Evolutionary conservation across 139 green algal species (phyloP), one percentile per base, ranked within the genome.

Genomic region (Gonium pectorale): DNA sequence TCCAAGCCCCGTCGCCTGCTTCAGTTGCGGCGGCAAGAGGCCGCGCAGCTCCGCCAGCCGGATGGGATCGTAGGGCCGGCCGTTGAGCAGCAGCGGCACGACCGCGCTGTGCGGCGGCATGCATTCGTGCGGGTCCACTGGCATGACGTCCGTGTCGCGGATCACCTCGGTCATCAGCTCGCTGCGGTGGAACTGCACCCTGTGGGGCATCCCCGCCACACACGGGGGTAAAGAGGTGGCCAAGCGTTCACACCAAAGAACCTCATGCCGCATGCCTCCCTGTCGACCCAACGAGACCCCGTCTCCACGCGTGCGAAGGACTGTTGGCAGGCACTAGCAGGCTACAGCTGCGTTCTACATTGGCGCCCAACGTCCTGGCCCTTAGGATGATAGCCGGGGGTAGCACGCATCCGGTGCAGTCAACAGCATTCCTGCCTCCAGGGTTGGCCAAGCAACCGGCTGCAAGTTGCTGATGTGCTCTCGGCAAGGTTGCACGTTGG

Each of bases 131-230:
- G 94, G 92, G 69, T 96, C 89, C 2, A 86, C 38, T 0, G 94
- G 93, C 91, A 95, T 94, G 22, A 97, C 83, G 71, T 95, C 91
- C 22, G 91, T 89, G 87, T 97, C 94, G 2, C 70, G 73, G 11
- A 99, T 90, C 60, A 96, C 86, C 91, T 98, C 92, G 33, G 96
- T 94, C n/a, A 93, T 91, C 51, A 99, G 92, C 78, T 98, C 93
- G 22, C 83, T 85, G 62, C 92, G 67, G 68, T 96, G 89, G 87
- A 98, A 98, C 89, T 98, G 95, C 6, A 98, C 91, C 75, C 95
- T 92, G 85, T 69, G 89, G 33, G 26, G n/a, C n/a, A n/a, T n/a
- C n/a, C n/a, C 22, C 38, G 22, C 35, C 59, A 79, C 67, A 78
- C 82, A 44, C 3, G 4, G 44, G 68, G 4, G 41, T 24, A 44